Conservation (phyloP, 2,329 filamentous ascomycete species). For the Aspergillus ruber region DNA sequence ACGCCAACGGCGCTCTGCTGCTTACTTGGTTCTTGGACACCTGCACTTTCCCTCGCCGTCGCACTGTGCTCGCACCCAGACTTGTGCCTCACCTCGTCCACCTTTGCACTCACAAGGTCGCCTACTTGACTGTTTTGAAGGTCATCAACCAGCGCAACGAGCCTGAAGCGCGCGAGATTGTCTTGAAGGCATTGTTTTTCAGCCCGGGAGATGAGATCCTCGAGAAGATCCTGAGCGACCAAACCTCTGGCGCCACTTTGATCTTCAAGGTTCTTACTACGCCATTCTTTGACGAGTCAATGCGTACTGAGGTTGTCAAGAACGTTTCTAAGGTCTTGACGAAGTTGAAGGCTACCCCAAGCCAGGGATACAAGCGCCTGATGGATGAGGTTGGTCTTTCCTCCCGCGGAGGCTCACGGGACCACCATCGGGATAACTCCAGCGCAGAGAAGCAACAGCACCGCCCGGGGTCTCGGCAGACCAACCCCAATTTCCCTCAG, state of each 20-base stretch:
- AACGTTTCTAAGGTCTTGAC: conserved; percentile 85
- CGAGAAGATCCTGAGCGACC: conserved; percentile 85
- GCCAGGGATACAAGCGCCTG: conserved; percentile 92
- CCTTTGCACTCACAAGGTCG: conserved; percentile 96
- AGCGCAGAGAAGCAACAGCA: conserved; percentile 37
- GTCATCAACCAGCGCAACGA: conserved; percentile 98
- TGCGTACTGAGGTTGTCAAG: conserved; percentile 80
- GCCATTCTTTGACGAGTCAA: conserved; percentile 90
- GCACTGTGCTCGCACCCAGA: conserved; percentile 84
- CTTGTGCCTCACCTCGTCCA: conserved; percentile 90
- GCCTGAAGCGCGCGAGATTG: conserved; percentile 80
- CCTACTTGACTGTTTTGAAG: conserved; percentile 93
- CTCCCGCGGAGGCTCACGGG: conserved; percentile 34
- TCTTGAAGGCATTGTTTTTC: conserved; percentile 89
- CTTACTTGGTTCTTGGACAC: conserved; percentile 98
- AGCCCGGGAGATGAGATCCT: conserved; percentile 77
- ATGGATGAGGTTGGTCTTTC: conserved; percentile 98
- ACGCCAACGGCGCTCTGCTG: conserved; percentile 87
- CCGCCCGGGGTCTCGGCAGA: conserved; percentile 38
- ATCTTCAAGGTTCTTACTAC: conserved; percentile 99
- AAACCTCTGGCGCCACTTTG: conserved; percentile 84
- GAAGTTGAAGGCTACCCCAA: conserved; percentile 85
- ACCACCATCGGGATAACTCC: conserved; percentile 32
- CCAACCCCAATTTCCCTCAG: conserved; percentile 30
- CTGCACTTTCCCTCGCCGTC: conserved; percentile 86